phyloP scores from a whole-genome alignment of 306 rosid genomes.

The Vigna trinervia region DNA sequence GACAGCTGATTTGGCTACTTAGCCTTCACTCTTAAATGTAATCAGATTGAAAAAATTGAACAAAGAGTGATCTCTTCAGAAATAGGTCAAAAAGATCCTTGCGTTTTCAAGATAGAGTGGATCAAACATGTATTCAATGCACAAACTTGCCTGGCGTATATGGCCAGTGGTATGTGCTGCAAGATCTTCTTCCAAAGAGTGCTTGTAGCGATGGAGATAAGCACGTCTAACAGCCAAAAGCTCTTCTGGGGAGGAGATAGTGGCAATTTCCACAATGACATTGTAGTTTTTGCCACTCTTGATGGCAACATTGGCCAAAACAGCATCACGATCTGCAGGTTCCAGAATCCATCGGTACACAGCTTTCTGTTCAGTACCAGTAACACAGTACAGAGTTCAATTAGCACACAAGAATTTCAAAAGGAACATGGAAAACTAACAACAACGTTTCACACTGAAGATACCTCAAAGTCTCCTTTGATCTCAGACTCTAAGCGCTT shows the following conservation, averaged over 20 bases:
- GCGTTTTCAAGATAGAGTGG: not conserved
- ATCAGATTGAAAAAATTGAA: no score
- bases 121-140: not conserved
- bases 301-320: slow-evolving; percentile 68
- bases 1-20: not conserved
- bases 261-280: slow-evolving; percentile 66
- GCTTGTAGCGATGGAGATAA: slow-evolving; percentile 63
- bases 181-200: slow-evolving; percentile 82
- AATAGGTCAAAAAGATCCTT: not conserved
- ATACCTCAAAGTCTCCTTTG: slow-evolving; percentile 80
- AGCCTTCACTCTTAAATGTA: not conserved
- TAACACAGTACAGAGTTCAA: not conserved
- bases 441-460: not conserved
- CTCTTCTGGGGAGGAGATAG: slow-evolving; percentile 68
- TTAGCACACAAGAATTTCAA: slow-evolving; percentile 21
- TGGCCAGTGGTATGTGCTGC: slow-evolving; percentile 75
- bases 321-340: slow-evolving; percentile 78
- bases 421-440: not conserved
- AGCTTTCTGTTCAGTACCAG: slow-evolving; percentile 60
- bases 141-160: slow-evolving; percentile 66
- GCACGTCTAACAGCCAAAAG: slow-evolving; percentile 60
- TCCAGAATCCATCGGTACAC: slow-evolving; percentile 80
- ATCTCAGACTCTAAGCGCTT: slow-evolving; percentile 83
- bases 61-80: not conserved
- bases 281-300: slow-evolving; percentile 56